Percentiles rank a stretch among this genome's conserved stretches.
Conservation (phyloP, 805 yeast genomes). For the Priceomyces carsonii region DNA sequence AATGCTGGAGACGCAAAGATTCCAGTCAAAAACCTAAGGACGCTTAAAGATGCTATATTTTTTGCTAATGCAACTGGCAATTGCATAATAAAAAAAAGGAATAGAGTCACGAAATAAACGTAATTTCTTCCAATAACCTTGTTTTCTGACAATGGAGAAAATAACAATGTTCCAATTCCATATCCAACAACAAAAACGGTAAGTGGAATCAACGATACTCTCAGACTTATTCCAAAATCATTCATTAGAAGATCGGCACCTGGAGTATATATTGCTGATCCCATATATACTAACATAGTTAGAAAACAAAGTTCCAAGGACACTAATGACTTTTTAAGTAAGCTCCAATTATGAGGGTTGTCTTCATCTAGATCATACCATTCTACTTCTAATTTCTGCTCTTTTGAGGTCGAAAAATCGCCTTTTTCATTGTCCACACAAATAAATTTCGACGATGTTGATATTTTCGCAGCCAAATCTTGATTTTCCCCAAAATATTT, state of each 20-base stretch:
- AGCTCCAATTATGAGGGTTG: slow-evolving; percentile 54
- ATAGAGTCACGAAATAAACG: slow-evolving; percentile 44
- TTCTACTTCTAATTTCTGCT: slow-evolving; percentile 15
- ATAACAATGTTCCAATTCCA: slow-evolving; percentile 57
- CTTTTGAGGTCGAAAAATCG: too few species aligned
- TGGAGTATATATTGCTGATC: slow-evolving; percentile 53
- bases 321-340: slow-evolving; percentile 31
- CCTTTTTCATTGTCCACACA: too few species aligned
- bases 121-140: slow-evolving; percentile 49
- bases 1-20: slow-evolving; percentile 52
- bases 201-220: slow-evolving; percentile 37
- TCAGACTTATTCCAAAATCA: slow-evolving; percentile 43
- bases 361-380: slow-evolving; percentile 45
- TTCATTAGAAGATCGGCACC: slow-evolving; percentile 41
- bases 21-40: slow-evolving; percentile 52
- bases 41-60: slow-evolving; percentile 47
- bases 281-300: slow-evolving; percentile 51
- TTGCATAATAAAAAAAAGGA: slow-evolving; percentile 48
- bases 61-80: slow-evolving; percentile 51
- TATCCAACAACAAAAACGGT: slow-evolving; percentile 58
- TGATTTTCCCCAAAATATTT: too few species aligned
- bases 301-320: slow-evolving; percentile 38
- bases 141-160: slow-evolving; percentile 56
- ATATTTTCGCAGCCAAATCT: too few species aligned
- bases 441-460: too few species aligned